Conservation (phyloP, 2,329 filamentous ascomycete genomes). For the Stagonosporopsis tanaceti region DNA sequence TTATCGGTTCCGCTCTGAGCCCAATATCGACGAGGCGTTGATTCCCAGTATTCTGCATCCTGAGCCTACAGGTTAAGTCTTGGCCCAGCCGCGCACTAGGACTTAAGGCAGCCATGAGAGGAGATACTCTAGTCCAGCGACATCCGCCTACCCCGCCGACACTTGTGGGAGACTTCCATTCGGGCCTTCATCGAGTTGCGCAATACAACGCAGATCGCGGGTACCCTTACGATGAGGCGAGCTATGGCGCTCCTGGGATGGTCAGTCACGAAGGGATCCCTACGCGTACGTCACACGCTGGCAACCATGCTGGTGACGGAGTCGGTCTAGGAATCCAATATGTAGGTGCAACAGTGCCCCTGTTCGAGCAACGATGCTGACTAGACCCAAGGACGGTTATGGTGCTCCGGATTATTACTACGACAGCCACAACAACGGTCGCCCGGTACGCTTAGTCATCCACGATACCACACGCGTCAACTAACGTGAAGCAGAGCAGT, state of each 20-base stretch:
- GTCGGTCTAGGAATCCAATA: slow-evolving; percentile 44
- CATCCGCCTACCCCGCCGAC: slow-evolving; percentile 50
- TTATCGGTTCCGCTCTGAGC: slow-evolving; percentile 23
- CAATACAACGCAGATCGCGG: slow-evolving; percentile 53
- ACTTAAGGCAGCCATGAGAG: slow-evolving; percentile 38
- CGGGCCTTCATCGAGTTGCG: slow-evolving; percentile 52
- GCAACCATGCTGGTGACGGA: slow-evolving; percentile 30
- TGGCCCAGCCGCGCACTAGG: slow-evolving; percentile 16
- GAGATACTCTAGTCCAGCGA: slow-evolving; percentile 45
- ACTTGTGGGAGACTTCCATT: slow-evolving; percentile 41
- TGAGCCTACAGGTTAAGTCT: slow-evolving; percentile 17
- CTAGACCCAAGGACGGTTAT: slow-evolving; percentile 41
- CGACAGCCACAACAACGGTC: slow-evolving; percentile 35
- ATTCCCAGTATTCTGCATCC: slow-evolving; percentile 9
- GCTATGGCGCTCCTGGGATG: slow-evolving; percentile 42
- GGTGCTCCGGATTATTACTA: slow-evolving; percentile 39
- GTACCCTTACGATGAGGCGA: slow-evolving; percentile 47
- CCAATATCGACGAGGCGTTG: slow-evolving; percentile 6
- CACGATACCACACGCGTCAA: not conserved
- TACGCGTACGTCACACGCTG: slow-evolving; percentile 38
- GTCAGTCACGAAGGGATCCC: slow-evolving; percentile 38
- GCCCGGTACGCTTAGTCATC: slow-evolving; percentile 33
- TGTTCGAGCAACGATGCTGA: slow-evolving; percentile 29
- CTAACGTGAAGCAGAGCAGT: slow-evolving; percentile 37
- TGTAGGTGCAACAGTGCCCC: slow-evolving; percentile 31